Percentiles rank a stretch among this genome's conserved stretches.
Evolutionary conservation across 108 stramenopile genomes (phyloP).

Genomic region (Nitzschia sp.): DNA sequence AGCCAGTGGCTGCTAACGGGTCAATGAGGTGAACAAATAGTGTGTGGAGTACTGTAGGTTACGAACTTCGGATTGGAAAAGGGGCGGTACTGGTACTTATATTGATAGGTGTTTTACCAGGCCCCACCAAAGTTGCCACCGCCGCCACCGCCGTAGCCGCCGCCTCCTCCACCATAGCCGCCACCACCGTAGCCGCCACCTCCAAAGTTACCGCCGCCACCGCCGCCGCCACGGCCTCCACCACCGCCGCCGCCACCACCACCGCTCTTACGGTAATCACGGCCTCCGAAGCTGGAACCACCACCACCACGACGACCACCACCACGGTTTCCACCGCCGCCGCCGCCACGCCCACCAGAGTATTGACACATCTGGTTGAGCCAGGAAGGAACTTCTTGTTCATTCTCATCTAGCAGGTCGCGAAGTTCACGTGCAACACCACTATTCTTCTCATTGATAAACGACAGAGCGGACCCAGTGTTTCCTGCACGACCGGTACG

Average conservation of each 20-base stretch:
- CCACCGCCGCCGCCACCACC: conserved; percentile 57
- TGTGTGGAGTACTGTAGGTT: background rate
- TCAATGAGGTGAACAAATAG: too few species aligned
- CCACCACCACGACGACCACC: conserved; percentile 20
- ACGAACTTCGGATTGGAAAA: background rate
- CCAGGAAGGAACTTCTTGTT: conserved; percentile 85
- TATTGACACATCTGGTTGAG: conserved; percentile 75
- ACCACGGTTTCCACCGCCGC: conserved; percentile 46
- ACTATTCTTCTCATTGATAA: conserved; percentile 90
- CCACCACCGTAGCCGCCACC: conserved; percentile 40
- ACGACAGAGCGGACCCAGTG: conserved; percentile 90
- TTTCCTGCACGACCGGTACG: conserved; percentile 99
- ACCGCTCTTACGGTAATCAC: conserved; percentile 40
- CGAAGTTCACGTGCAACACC: conserved; percentile 76
- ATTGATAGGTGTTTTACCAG: too few species aligned
- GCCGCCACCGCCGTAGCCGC: conserved; percentile 55
- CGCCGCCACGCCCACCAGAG: conserved; percentile 50
- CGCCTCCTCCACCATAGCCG: conserved; percentile 26
- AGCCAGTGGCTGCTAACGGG: too few species aligned
- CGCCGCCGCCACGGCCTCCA: conserved; percentile 16
- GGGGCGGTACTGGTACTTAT: too few species aligned
- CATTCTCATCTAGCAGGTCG: conserved; percentile 84
- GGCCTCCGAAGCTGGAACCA: conserved; percentile 36
- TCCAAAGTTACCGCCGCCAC: conserved; percentile 11
- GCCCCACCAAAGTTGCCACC: conserved; percentile 59